Conservation (phyloP, 2,329 filamentous ascomycete genomes). For the Penicillium sp. region DNA sequence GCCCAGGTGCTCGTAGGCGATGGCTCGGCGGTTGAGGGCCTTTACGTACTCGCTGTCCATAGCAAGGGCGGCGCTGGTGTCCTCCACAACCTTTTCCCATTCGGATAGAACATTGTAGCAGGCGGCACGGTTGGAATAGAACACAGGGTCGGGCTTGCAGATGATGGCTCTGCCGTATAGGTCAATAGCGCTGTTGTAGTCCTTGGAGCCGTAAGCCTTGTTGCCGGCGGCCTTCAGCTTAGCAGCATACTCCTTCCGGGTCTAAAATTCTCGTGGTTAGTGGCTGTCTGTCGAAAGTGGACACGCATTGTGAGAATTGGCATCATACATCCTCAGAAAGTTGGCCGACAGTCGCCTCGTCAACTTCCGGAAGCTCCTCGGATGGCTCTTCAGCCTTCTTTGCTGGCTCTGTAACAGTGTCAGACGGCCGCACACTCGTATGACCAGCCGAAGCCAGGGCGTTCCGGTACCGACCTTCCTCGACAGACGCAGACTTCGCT, state of each 20-base stretch:
- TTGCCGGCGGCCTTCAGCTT: slow-evolving; percentile 95
- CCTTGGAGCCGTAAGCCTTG: slow-evolving; percentile 90
- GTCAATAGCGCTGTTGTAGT: slow-evolving; percentile 88
- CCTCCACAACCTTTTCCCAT: slow-evolving; percentile 95
- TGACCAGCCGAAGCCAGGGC: neutral
- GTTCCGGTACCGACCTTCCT: slow-evolving; percentile 30
- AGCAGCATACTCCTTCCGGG: slow-evolving; percentile 78
- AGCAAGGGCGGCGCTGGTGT: slow-evolving; percentile 88
- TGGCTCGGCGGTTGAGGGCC: slow-evolving; percentile 90
- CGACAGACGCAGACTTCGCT: slow-evolving; percentile 42
- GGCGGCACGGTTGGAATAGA: slow-evolving; percentile 96
- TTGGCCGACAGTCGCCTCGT: slow-evolving; percentile 43
- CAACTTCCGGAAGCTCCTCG: slow-evolving; percentile 64
- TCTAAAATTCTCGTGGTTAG: slow-evolving; percentile 39
- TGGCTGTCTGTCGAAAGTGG: slow-evolving; percentile 2
- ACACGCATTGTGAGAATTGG: slow-evolving; percentile 7
- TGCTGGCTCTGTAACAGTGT: slow-evolving; percentile 33
- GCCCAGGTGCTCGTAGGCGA: slow-evolving; percentile 89
- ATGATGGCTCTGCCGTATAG: slow-evolving; percentile 94
- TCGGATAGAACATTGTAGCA: slow-evolving; percentile 91
- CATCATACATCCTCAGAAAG: slow-evolving; percentile 43
- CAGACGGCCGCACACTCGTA: slow-evolving; percentile 6
- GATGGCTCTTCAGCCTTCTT: slow-evolving; percentile 45
- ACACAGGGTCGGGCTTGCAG: slow-evolving; percentile 95
- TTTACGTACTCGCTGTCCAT: slow-evolving; percentile 97